Base-by-base conservation (phyloP, 257 asterid species). In the Plantago major region DNA sequence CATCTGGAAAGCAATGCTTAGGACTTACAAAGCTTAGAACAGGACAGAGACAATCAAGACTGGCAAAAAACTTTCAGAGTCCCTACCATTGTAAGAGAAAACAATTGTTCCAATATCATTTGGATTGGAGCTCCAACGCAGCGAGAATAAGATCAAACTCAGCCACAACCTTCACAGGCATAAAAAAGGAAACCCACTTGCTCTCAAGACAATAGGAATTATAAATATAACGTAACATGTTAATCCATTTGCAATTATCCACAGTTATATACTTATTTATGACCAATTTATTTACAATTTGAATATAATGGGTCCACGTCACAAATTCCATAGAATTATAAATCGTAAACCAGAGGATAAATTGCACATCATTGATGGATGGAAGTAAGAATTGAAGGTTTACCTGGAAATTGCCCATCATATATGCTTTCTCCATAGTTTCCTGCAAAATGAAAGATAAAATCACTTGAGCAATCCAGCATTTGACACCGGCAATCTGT, bases 141-240 rank as follows among this genome's bases (percentile, higher is more conserved):
- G 95, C 85, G 73, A 87, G 90, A 84, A 82, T 84, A 76, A 78
- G 87, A 79, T 81, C 90, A 89, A 81, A 79, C 79, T 78, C 86
- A 76, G 90, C 90, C 90, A 72, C 92, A 82, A 84, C 97, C 95
- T 87, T 89, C 96, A 88, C 71, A 84, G 84, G 84, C 84, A 67
- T 67, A 48, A 19, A 67, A 79, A 81, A 82, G 72, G 79, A 76
- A 79, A 79, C 71, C 78, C 81, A 74, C 73, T 76, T 74, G 76
- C 81, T 82, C 74, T 76, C 77, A 76, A 73, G 75, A 82, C 62
- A 70, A 68, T 66, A 67, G 66, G 52, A 56, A 69, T 69, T 67
- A 71, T 54, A 67, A 65, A 61, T 63, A 65, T 63, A 65, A 73
- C 42, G 65, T 43, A 72, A 74, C 65, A 63, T 55, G 61, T 6